Evolutionary conservation across 371 early-diverging fungal species (phyloP).

Genomic region (Nosema granulosis): DNA sequence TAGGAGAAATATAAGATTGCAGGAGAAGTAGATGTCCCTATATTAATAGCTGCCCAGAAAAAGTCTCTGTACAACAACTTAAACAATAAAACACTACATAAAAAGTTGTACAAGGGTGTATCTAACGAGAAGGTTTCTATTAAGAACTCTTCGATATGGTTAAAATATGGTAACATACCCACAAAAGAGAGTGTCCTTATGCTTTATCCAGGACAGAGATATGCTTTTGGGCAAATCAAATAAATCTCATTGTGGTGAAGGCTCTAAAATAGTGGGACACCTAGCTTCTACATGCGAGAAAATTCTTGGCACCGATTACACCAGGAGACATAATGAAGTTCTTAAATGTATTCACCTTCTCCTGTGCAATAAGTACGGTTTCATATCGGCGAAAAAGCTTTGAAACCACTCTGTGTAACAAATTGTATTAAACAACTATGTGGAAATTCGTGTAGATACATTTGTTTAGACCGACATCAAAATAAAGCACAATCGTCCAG

Average conservation of each 20-base stretch:
- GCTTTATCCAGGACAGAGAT: conserved; percentile 1
- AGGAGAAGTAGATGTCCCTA: background rate
- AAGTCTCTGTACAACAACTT: background rate
- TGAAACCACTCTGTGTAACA: background rate
- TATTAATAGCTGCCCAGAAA: background rate
- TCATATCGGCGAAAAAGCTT: background rate
- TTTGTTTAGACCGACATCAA: background rate
- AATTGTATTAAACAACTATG: background rate
- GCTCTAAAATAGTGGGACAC: background rate
- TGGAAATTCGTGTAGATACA: conserved; percentile 9
- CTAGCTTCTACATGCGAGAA: background rate
- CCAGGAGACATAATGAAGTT: conserved; percentile 1
- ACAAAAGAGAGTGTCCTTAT: background rate
- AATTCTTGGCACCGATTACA: background rate
- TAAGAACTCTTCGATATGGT: background rate
- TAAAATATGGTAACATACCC: background rate
- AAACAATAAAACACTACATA: background rate
- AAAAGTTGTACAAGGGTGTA: background rate
- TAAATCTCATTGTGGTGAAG: background rate
- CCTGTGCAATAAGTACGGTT: background rate
- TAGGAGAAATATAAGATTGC: background rate
- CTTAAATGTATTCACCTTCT: background rate
- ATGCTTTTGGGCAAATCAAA: background rate
- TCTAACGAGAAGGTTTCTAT: background rate
- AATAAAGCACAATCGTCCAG: background rate